These are phyloP conservation scores for Fraxinus excelsior DNA, from an alignment of 257 asterid species.

Conservation along the genomic window DNA sequence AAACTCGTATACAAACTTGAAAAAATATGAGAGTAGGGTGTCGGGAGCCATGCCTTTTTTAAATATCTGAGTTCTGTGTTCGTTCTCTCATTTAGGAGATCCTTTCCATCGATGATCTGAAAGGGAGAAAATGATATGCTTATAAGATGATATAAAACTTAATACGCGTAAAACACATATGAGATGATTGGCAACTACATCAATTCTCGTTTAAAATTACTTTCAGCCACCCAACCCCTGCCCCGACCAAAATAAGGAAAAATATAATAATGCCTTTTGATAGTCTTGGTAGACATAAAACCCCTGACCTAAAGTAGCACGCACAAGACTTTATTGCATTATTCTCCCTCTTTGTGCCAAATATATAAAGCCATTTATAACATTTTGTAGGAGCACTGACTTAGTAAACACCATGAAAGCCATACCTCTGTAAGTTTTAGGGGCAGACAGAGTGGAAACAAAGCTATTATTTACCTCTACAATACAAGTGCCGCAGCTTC, in stretches of 20 bases:
- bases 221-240: too few relatives aligned
- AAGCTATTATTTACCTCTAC: conserved; percentile 58
- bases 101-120: conserved; percentile 85
- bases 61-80: conserved; percentile 78
- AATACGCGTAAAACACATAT: neutral
- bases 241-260: too few relatives aligned
- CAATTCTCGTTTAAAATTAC: neutral
- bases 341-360: neutral
- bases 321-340: neutral
- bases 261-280: too few relatives aligned
- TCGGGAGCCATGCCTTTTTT: conserved; percentile 57
- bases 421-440: neutral
- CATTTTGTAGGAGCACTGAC: neutral
- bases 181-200: neutral
- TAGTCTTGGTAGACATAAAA: neutral
- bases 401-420: neutral
- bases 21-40: neutral
- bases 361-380: neutral
- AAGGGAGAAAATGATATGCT: conserved; percentile 12
- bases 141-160: neutral
- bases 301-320: neutral
- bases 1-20: neutral
- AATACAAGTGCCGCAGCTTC: conserved; percentile 92
- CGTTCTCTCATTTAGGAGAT: conserved; percentile 83
- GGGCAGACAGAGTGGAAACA: neutral